These are phyloP conservation scores for Aspergillus latus DNA, from an alignment of 2,329 filamentous ascomycete species.

Conservation along the genomic window DNA sequence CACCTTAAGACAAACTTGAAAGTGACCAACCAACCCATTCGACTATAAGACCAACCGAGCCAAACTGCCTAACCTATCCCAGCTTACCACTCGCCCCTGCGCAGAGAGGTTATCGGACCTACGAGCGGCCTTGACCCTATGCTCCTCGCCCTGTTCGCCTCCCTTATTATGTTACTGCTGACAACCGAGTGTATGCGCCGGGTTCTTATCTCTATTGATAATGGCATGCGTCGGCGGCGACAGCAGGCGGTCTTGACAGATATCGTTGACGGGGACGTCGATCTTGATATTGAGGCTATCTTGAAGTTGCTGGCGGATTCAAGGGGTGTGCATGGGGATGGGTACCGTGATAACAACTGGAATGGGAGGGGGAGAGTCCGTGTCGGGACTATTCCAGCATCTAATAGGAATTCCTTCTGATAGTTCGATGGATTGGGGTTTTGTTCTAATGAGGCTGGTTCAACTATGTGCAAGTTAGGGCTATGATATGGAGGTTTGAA, in stretches of 20 bases:
- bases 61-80: no score
- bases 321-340: no score
- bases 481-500: no score
- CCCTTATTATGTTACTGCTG: neutral
- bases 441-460: no score
- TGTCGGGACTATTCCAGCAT: neutral
- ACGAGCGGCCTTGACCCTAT: neutral
- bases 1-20: no score
- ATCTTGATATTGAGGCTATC: neutral
- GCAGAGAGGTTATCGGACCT: neutral
- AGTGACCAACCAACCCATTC: no score
- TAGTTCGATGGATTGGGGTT: neutral
- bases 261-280: neutral
- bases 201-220: neutral
- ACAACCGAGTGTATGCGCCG: neutral
- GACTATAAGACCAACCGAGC: no score
- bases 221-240: neutral
- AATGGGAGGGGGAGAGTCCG: neutral
- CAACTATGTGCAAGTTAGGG: neutral
- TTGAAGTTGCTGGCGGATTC: no score
- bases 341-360: neutral
- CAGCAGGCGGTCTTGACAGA: neutral
- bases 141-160: neutral
- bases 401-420: neutral
- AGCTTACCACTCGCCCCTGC: no score